Base-by-base conservation (phyloP, 2,329 filamentous ascomycete species). In the Thielaviopsis ethacetica region DNA sequence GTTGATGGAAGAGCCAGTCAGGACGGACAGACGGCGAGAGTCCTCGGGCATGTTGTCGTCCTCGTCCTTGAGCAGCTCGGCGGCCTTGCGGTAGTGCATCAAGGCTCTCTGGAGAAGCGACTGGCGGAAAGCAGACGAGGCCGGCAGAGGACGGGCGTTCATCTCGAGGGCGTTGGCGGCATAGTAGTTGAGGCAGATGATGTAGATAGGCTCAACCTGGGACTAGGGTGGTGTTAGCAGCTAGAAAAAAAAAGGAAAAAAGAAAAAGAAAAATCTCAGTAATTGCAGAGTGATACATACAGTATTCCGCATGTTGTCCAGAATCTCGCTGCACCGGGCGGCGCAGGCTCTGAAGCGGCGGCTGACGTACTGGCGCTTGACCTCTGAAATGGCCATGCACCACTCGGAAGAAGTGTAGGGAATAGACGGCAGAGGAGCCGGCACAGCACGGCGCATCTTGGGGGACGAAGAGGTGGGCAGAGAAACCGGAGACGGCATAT, bases 121-220 rank as follows among this genome's bases (percentile, higher is more conserved):
- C 38, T 69, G 68, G 52, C 78, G 75, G 62, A 75, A 71, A 2
- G 72, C 67, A 0, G 76, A 76, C 1, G 71, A 72, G 12, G 71
- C 68, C 17, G 73, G 72, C 7, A 80, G 68, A 41, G 73, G 71
- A 27, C 74, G 72, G 1, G 78, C 78, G 63, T 78, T 78, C 70
- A 77, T 76, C 64, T 82, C 80, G 50, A 80, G 72, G 15, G 79
- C 76, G n/a, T 73, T 76, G 21, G 80, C 80, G n/a, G 79, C 79
- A 62, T 82, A 83, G 66, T 82, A 82, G 66, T 80, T 75, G 5
- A 83, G 71, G 62, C 80, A 81, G 63, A 82, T 77, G 38, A 81
- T 70, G 64, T 82, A 76, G 6, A 77, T 70, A 1, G 78, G 76
- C 65, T 81, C 76, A 21, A 77, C 69, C 26, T 71, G 66, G 13